Conservation (phyloP, 257 asterid species). For the Solanum sejunctum region DNA sequence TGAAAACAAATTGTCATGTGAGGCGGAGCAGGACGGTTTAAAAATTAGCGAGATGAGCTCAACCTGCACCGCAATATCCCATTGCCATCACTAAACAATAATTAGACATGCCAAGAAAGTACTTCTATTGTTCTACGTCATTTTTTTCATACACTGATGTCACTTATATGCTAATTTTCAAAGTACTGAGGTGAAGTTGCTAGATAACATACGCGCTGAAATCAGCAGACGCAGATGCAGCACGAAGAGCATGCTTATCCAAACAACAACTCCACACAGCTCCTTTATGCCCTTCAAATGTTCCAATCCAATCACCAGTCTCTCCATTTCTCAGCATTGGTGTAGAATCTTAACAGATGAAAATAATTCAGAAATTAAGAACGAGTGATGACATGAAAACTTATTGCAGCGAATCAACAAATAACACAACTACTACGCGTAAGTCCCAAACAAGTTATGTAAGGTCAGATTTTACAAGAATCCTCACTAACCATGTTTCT, state of each 20-base stretch:
- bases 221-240: conserved; percentile 97
- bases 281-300: conserved; percentile 97
- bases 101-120: not conserved
- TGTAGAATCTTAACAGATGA: conserved; percentile 48
- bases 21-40: too few relatives aligned
- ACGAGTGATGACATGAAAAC: not conserved
- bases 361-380: not conserved
- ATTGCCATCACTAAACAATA: too few relatives aligned
- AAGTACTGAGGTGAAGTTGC: not conserved
- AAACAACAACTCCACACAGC: conserved; percentile 97
- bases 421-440: not conserved
- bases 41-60: too few relatives aligned
- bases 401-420: not conserved
- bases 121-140: not conserved
- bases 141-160: not conserved
- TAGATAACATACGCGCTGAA: conserved; percentile 71
- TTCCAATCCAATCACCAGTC: conserved; percentile 99
- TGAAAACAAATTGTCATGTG: too few relatives aligned
- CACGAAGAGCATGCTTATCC: conserved; percentile 83
- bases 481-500: not conserved
- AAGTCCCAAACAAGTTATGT: not conserved
- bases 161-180: not conserved
- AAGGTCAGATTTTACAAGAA: not conserved
- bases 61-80: too few relatives aligned
- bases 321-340: conserved; percentile 98